Conservation (phyloP, 2,329 filamentous ascomycete species). For the Ophiostoma sp. region DNA sequence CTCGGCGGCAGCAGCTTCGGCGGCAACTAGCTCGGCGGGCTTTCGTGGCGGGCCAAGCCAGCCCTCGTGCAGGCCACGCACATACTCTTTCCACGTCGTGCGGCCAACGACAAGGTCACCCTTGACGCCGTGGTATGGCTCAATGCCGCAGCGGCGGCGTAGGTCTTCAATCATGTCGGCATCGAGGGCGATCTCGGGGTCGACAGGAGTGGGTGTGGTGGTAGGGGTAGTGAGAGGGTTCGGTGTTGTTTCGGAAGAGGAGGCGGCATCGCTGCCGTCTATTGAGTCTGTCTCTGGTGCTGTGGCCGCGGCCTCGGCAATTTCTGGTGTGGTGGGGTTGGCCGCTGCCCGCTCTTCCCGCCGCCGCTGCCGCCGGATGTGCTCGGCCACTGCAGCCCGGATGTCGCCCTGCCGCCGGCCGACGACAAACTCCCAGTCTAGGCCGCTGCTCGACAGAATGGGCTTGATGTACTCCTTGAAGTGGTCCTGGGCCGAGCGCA, state of each 20-base stretch:
- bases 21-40: slow-evolving; percentile 8
- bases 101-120: slow-evolving; percentile 87
- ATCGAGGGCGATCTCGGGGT: slow-evolving; percentile 45
- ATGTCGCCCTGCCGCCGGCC: slow-evolving; percentile 90
- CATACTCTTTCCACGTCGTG: slow-evolving; percentile 96
- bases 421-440: slow-evolving; percentile 96
- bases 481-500: slow-evolving; percentile 83
- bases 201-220: slow-evolving; percentile 25
- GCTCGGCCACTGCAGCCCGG: slow-evolving; percentile 77
- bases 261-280: background rate
- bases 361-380: slow-evolving; percentile 66
- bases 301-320: slow-evolving; percentile 6
- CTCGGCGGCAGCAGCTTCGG: background rate
- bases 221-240: background rate
- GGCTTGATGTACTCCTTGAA: slow-evolving; percentile 96
- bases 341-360: slow-evolving; percentile 40
- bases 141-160: slow-evolving; percentile 61
- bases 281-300: background rate
- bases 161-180: slow-evolving; percentile 59
- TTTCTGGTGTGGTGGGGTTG: background rate
- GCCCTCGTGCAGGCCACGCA: slow-evolving; percentile 88
- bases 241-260: background rate
- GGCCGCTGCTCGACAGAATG: slow-evolving; percentile 76
- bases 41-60: slow-evolving; percentile 74
- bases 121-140: slow-evolving; percentile 64